phyloP scores from a whole-genome alignment of 2,329 filamentous ascomycete genomes.

The Tolypocladium endophyticum region DNA sequence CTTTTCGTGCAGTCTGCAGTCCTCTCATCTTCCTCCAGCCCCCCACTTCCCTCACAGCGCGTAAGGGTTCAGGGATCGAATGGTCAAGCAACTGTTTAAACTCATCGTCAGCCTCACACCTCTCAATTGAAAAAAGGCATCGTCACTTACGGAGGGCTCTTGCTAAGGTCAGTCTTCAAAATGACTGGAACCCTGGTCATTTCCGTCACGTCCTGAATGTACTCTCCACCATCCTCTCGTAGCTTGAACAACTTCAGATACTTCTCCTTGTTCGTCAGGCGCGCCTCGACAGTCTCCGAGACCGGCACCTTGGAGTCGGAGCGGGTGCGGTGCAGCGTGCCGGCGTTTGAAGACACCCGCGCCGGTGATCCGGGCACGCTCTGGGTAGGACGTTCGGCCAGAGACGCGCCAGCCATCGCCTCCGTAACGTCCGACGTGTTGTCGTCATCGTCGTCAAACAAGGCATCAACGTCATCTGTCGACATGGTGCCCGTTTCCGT shows the following conservation, averaged over 20 bases:
- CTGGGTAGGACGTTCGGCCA: conserved; percentile 83
- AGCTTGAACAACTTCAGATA: conserved; percentile 84
- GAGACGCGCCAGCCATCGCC: conserved; percentile 80
- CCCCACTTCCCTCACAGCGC: conserved; percentile 36
- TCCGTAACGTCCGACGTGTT: conserved; percentile 83
- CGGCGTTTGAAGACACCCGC: conserved; percentile 57
- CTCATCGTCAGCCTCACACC: conserved; percentile 11
- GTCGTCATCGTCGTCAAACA: conserved; percentile 91
- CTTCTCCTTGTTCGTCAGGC: conserved; percentile 89
- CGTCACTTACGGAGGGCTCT: conserved; percentile 92
- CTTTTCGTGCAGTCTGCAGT: conserved; percentile 3
- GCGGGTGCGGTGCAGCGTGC: conserved; percentile 72
- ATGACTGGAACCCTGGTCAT: conserved; percentile 98
- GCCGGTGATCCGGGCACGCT: conserved; percentile 89
- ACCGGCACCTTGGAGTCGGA: conserved; percentile 88
- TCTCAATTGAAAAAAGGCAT: neutral
- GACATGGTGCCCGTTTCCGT: conserved; percentile 93
- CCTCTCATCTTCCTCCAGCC: neutral
- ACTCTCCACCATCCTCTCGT: conserved; percentile 84
- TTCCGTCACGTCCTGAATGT: conserved; percentile 96
- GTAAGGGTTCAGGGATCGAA: conserved; percentile 72
- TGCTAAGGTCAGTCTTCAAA: conserved; percentile 92
- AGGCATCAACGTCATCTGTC: conserved; percentile 83
- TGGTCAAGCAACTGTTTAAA: conserved; percentile 60
- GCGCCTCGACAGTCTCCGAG: conserved; percentile 63